Evolutionary conservation across 441 rosid genomes (phyloP), one percentile per base, ranked within the genome.

Genomic region (Populus trichocarpa): DNA sequence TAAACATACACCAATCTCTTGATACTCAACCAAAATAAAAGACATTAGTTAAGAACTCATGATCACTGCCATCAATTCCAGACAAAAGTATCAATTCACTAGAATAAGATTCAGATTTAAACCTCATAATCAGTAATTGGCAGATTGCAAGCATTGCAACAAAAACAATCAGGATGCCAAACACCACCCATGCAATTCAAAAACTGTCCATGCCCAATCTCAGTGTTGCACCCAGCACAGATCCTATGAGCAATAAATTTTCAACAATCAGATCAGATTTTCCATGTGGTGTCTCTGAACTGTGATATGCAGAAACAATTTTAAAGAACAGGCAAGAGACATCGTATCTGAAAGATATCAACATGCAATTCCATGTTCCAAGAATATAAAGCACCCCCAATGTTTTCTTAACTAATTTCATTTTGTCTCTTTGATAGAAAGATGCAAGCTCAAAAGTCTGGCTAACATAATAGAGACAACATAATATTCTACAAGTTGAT

Each of bases 91-190:
- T 69, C 42, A 63, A 23, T 59, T 22, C 64, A 75, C n/a, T 71
- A 26, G 50, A 8, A 57, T 26, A 73, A 79, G 70, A 74, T 78
- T 72, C 30, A 80, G 73, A 71, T 77, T 65, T 25, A 28, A 64
- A 96, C 99, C 99, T 94, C 98, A 74, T 87, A 78, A 85, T 94
- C 98, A 70, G 89, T 79, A 69, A 96, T 96, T 46, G 99, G 98
- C 66, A 69, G 87, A 75, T 90, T 86, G 85, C 99, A 96, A 81
- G 90, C 88, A 64, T 80, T 82, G 85, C 99, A 96, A 16, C 97
- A 75, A 79, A 96, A 94, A 85, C 99, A 96, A 85, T 90, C 94
- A 25, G 98, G 98, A 86, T 96, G 99, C 99, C 99, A 96, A 82
- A 91, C 84, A 65, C 88, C 88, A 76, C 89, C 93, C 96, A 92